Conservation (phyloP, 108 stramenopile genomes). For the Nannochloropsis granulata region DNA sequence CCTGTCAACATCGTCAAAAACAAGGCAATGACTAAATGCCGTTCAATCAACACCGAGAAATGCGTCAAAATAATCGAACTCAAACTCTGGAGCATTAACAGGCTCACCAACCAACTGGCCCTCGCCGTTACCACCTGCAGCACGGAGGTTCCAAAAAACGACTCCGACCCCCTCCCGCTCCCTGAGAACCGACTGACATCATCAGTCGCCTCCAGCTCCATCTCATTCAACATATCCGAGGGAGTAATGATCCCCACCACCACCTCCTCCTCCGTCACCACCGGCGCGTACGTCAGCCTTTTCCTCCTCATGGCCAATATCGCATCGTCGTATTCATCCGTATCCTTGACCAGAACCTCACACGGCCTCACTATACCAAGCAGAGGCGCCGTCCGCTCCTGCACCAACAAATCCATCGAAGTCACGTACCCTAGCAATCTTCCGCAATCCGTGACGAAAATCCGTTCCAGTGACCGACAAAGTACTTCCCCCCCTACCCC, state of each 20-base stretch:
- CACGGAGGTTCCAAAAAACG: conserved; percentile 26
- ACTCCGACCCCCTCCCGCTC: conserved; percentile 20
- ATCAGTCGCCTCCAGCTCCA: conserved; percentile 20
- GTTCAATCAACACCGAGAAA: background rate
- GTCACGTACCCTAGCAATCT: background rate
- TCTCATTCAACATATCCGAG: conserved; percentile 5
- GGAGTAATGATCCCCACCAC: conserved; percentile 26
- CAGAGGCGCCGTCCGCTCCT: background rate
- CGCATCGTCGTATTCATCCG: background rate
- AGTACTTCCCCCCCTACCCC: background rate
- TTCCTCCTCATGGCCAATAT: background rate
- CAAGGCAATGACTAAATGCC: conserved; percentile 31
- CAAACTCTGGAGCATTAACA: conserved; percentile 27
- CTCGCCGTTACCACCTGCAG: background rate
- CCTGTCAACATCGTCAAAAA: conserved; percentile 42
- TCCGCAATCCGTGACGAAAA: background rate
- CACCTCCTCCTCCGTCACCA: conserved; percentile 9
- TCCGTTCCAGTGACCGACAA: background rate
- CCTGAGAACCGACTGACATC: conserved; percentile 24
- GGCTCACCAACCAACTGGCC: conserved; percentile 24
- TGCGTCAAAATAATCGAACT: conserved; percentile 25
- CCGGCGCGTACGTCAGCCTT: conserved; percentile 3
- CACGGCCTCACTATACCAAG: background rate
- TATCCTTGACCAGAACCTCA: background rate
- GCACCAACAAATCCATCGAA: background rate